Conservation (phyloP, 2,329 filamentous ascomycete genomes). For the Scleromitrula shiraiana region DNA sequence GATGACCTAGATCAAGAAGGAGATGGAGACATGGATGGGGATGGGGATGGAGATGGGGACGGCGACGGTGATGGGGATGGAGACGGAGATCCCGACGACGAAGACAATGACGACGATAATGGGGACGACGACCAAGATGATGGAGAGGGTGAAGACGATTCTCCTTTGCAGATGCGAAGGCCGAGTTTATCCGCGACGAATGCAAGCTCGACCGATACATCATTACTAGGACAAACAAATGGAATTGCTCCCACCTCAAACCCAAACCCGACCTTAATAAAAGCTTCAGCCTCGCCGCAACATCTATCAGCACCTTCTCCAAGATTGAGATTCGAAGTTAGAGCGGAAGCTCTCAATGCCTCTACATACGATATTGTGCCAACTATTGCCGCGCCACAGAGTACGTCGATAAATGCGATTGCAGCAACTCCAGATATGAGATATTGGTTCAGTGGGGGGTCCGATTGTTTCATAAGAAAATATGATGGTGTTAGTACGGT, state of each 20-base stretch:
- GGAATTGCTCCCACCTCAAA: conserved; percentile 26
- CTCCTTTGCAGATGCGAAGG: conserved; percentile 30
- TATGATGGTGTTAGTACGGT: conserved; percentile 94
- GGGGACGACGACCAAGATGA: conserved; percentile 33
- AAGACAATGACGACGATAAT: conserved; percentile 28
- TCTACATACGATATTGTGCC: conserved; percentile 88
- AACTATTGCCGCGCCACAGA: conserved; percentile 92
- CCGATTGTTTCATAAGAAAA: conserved; percentile 92
- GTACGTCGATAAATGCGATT: conserved; percentile 90
- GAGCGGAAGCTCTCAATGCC: conserved; percentile 71
- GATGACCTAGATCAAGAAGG: conserved; percentile 31
- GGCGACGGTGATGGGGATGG: conserved; percentile 28
- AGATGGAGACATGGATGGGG: conserved; percentile 27
- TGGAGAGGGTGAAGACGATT: conserved; percentile 45
- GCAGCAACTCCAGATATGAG: conserved; percentile 88
- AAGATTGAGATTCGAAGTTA: conserved; percentile 52
- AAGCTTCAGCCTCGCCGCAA: conserved; percentile 27
- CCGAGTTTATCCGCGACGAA: conserved; percentile 24
- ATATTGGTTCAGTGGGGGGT: conserved; percentile 90
- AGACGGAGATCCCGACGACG: conserved; percentile 36
- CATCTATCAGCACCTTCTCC: conserved; percentile 32
- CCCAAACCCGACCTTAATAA: conserved; percentile 21
- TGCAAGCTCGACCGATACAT: conserved; percentile 23
- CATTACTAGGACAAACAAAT: conserved; percentile 21
- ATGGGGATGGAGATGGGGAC: conserved; percentile 34